Conservation (phyloP, 371 early-diverging fungal species). For the Mucor sp. region DNA sequence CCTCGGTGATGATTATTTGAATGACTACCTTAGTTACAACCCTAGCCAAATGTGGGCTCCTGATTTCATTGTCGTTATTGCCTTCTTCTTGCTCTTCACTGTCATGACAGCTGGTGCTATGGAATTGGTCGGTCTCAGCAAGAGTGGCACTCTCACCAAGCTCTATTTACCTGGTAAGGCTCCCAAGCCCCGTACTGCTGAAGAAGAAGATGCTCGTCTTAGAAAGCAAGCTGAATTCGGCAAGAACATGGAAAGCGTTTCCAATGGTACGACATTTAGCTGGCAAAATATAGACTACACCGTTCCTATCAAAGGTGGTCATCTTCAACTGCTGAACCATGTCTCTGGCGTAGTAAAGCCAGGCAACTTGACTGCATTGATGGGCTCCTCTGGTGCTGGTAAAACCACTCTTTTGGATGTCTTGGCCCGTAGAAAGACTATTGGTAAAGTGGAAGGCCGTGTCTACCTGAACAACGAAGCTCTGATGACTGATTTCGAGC, state of each 20-base stretch:
- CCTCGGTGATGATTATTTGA: slow-evolving; percentile 56
- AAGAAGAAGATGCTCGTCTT: slow-evolving; percentile 27
- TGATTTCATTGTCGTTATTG: slow-evolving; percentile 54
- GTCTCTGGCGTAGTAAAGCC: slow-evolving; percentile 59
- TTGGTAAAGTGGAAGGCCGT: slow-evolving; percentile 73
- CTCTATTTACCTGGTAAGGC: slow-evolving; percentile 51
- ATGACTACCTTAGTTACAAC: slow-evolving; percentile 31
- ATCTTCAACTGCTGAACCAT: slow-evolving; percentile 53
- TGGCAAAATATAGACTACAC: slow-evolving; percentile 62
- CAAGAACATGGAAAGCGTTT: slow-evolving; percentile 30
- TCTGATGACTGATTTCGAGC: slow-evolving; percentile 60
- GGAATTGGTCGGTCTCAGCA: slow-evolving; percentile 55
- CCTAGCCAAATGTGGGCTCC: slow-evolving; percentile 53
- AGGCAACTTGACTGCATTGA: slow-evolving; percentile 75
- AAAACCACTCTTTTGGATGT: slow-evolving; percentile 90
- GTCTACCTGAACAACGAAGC: slow-evolving; percentile 66
- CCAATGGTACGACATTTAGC: slow-evolving; percentile 53
- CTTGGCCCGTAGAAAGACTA: slow-evolving; percentile 77
- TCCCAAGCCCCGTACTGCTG: slow-evolving; percentile 26
- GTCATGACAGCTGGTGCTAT: slow-evolving; percentile 48
- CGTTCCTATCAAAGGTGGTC: slow-evolving; percentile 60
- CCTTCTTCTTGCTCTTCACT: slow-evolving; percentile 58
- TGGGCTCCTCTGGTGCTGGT: slow-evolving; percentile 89
- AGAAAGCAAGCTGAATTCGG: slow-evolving; percentile 17
- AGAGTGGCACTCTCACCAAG: slow-evolving; percentile 53